These are phyloP conservation scores for Psilocybe tampanensis DNA, from an alignment of 768 basidiomycete genomes.

Conservation along the genomic window DNA sequence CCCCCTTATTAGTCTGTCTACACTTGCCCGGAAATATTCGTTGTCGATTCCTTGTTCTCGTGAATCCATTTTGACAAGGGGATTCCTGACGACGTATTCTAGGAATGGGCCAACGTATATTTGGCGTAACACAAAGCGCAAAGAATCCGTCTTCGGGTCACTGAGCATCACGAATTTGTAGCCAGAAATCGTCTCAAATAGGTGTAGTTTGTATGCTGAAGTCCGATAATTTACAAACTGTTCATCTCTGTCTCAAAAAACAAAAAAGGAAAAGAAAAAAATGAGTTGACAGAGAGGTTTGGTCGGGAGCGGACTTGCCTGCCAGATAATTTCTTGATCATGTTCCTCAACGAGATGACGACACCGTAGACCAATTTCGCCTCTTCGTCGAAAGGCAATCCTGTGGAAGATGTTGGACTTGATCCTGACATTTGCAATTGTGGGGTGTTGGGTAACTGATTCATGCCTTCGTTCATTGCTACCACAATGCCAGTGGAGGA, in stretches of 20 bases:
- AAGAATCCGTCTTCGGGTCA: slow-evolving; percentile 81
- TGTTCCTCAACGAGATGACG: slow-evolving; percentile 85
- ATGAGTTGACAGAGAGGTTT: background rate
- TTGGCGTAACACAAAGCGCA: slow-evolving; percentile 82
- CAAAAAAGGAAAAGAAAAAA: too few species aligned
- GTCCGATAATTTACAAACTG: slow-evolving; percentile 90
- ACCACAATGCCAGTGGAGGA: slow-evolving; percentile 70
- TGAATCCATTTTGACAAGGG: slow-evolving; percentile 83
- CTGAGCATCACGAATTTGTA: slow-evolving; percentile 97
- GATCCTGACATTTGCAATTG: slow-evolving; percentile 36
- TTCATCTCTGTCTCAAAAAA: slow-evolving; percentile 82
- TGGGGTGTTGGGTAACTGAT: slow-evolving; percentile 36
- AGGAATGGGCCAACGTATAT: slow-evolving; percentile 94
- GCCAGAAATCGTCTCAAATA: slow-evolving; percentile 88
- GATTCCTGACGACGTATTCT: slow-evolving; percentile 93
- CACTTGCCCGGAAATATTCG: slow-evolving; percentile 82
- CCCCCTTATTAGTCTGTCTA: slow-evolving; percentile 75
- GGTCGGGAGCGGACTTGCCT: slow-evolving; percentile 48
- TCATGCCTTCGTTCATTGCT: slow-evolving; percentile 49
- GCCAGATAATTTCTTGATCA: slow-evolving; percentile 93
- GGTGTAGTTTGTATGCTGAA: slow-evolving; percentile 89
- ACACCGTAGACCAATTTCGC: slow-evolving; percentile 97
- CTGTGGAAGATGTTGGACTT: slow-evolving; percentile 44
- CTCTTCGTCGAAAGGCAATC: slow-evolving; percentile 94
- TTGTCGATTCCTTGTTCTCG: slow-evolving; percentile 87